phyloP scores from a whole-genome alignment of 768 basidiomycete genomes.

The Porphyrellus cyaneotinctus region DNA sequence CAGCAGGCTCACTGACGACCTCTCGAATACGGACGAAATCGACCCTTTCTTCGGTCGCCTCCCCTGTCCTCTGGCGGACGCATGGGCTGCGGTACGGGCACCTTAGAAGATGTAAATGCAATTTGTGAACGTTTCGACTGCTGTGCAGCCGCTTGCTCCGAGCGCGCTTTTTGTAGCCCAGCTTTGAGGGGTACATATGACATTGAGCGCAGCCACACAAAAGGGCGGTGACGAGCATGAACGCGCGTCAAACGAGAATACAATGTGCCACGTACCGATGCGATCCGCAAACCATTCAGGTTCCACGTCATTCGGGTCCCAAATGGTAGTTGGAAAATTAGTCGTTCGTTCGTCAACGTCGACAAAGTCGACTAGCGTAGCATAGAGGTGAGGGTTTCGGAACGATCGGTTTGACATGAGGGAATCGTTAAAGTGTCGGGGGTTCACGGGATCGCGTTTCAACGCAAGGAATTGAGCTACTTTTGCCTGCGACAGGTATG shows the following conservation, averaged over 20 bases:
- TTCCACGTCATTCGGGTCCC: conserved; percentile 64
- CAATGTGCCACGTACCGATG: conserved; percentile 56
- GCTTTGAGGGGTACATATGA: conserved; percentile 40
- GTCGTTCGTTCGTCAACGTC: conserved; percentile 86
- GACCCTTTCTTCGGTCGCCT: conserved; percentile 17
- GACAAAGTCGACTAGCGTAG: conserved; percentile 92
- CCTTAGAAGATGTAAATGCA: conserved; percentile 46
- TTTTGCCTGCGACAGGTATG: conserved; percentile 54
- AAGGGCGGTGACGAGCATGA: conserved; percentile 17
- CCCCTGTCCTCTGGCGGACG: conserved; percentile 17
- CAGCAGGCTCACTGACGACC: conserved; percentile 14
- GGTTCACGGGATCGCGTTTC: conserved; percentile 56
- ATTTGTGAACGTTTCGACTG: conserved; percentile 63
- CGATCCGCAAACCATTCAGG: conserved; percentile 73
- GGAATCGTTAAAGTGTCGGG: conserved; percentile 93
- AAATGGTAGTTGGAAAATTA: conserved; percentile 70
- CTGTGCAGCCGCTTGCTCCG: conserved; percentile 52
- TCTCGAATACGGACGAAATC: conserved; percentile 29
- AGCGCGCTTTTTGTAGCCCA: conserved; percentile 55
- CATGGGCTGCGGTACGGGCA: conserved; percentile 5
- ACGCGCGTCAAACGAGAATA: conserved; percentile 22
- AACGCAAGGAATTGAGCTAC: conserved; percentile 73
- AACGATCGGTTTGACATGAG: conserved; percentile 91
- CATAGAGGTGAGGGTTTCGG: conserved; percentile 94
- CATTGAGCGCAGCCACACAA: conserved; percentile 5